Conservation (phyloP, 441 rosid species). For the Capsella rubella region DNA sequence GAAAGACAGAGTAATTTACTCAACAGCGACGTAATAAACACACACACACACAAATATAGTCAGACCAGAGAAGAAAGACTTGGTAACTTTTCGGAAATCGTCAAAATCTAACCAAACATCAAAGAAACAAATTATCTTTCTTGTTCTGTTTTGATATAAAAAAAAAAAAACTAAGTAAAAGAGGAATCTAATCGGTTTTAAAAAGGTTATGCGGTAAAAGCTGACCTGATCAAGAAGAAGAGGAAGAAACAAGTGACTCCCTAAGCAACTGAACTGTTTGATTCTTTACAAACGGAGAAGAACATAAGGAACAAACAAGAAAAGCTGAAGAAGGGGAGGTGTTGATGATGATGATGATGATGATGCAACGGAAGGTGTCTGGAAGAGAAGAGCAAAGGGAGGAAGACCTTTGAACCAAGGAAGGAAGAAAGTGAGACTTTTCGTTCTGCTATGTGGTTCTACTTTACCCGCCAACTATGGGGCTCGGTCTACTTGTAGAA, state of each 20-base stretch:
- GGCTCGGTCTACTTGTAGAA: constrained; percentile 40
- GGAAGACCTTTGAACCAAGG: constrained; percentile 34
- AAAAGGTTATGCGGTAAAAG: not conserved
- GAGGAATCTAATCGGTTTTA: not conserved
- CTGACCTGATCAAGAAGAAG: constrained; percentile 38
- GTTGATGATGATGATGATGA: too few relatives aligned
- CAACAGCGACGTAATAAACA: constrained; percentile 20
- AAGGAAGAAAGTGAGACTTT: constrained; percentile 37
- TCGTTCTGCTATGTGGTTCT: constrained; percentile 38
- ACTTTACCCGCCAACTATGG: constrained; percentile 46
- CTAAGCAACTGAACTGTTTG: not conserved
- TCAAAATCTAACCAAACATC: constrained; percentile 20
- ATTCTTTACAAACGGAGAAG: not conserved
- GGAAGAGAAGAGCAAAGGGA: constrained; percentile 12
- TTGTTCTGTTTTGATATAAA: constrained; percentile 1
- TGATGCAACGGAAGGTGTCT: constrained; percentile 29
- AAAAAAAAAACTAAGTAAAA: not conserved
- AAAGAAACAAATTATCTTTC: not conserved
- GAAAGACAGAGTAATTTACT: constrained; percentile 18
- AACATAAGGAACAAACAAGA: constrained; percentile 21
- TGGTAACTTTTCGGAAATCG: constrained; percentile 33
- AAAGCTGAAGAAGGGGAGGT: not conserved
- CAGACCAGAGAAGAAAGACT: constrained; percentile 26
- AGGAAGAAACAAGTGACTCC: constrained; percentile 25
- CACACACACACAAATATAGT: not conserved